Base-by-base conservation (phyloP, 2,329 filamentous ascomycete species). In the Beauveria bassiana region DNA sequence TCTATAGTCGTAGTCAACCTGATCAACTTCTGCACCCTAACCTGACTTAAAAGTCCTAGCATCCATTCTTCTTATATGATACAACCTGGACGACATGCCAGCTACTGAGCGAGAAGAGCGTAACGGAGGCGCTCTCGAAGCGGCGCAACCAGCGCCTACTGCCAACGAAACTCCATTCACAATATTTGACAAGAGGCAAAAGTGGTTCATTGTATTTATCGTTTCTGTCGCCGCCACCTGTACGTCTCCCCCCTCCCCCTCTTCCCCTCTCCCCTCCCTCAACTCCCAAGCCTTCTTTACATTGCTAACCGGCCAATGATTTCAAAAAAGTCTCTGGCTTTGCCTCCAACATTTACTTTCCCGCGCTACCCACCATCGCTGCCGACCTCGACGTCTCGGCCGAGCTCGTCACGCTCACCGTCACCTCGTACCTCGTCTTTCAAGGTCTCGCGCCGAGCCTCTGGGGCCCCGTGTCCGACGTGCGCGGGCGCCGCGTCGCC, bases 391-490 rank as follows among this genome's bases (percentile, higher is more conserved):
- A 72, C 38, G 73, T 81, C n/a, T 73, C 72, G 0, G 65, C 71
- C 7, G 69, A 70, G 38, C 67, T 73, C 9, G 73, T 79, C 62
- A 79, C 78, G 57, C 69, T 80, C 47, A 77, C 77, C 0, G 68
- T 81, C 0, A 80, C 78, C 2, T 75, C 76, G 0, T 81, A 80
- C 53, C 71, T 80, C 62, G 77, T 85, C 24, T 78, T 85, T 42
- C 83, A 85, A 72, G 83, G 77, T 3, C 64, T 86, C 0, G 78
- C 81, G 0, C 83, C 83, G 0, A 77, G 75, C 26, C 70, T 84
- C 46, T 75, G 81, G 64, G 81, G 79, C 0, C 76, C 77, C 16
- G 69, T 83, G 18, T 77, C 81, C 0, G 79, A 83, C 64, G 70
- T 67, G 5, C 69, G 71, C 31, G 81, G 81, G 9, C 73, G 80